Conservation (phyloP, 495 filamentous ascomycete genomes). For the Hyaloscypha hepaticicola region DNA sequence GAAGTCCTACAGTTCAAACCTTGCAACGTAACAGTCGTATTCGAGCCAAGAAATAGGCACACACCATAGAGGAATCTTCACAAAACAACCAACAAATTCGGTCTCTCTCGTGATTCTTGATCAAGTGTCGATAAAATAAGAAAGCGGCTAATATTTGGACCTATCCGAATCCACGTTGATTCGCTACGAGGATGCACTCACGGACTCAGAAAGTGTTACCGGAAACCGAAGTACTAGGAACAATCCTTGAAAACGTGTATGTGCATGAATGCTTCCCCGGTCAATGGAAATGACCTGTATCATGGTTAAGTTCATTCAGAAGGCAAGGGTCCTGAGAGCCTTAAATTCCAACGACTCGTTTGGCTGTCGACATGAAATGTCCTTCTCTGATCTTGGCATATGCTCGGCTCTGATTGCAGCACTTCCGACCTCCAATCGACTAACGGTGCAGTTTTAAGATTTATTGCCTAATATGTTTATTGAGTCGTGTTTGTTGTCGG, state of each 20-base stretch:
- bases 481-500: not conserved
- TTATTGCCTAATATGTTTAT: not conserved
- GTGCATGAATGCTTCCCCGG: not conserved
- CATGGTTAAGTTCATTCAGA: no score
- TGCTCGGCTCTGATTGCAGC: not conserved
- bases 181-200: no score
- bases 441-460: not conserved
- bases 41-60: not conserved
- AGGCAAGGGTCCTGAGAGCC: no score
- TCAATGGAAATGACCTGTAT: not conserved
- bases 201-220: not conserved
- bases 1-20: not conserved
- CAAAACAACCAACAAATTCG: not conserved
- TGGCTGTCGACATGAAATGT: no score
- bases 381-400: not conserved
- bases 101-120: not conserved
- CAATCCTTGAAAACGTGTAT: not conserved
- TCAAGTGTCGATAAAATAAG: constrained; percentile 9
- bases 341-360: no score
- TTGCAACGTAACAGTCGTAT: constrained; percentile 8
- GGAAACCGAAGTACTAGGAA: not conserved
- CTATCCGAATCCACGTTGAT: not conserved
- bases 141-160: not conserved
- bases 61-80: not conserved
- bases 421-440: not conserved